A percentile compares a stretch with the other conserved stretches of the same genome.
Conservation (phyloP, 2,329 filamentous ascomycete species). For the Drechslerella coelobrocha region DNA sequence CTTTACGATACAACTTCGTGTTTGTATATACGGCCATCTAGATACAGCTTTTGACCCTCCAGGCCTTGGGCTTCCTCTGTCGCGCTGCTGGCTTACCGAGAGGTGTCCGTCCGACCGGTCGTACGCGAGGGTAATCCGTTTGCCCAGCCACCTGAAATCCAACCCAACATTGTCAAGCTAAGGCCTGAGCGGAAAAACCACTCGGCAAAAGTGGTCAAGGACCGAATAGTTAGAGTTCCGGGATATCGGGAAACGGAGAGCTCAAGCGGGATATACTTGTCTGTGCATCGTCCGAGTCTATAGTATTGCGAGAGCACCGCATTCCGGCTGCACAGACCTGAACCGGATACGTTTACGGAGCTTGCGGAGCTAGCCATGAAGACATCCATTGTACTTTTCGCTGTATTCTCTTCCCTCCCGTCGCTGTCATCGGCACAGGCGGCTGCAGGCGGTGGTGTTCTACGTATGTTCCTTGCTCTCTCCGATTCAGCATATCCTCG, state of each 20-base stretch:
- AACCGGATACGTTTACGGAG: background rate
- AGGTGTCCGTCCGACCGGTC: background rate
- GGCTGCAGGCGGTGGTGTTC: conserved; percentile 44
- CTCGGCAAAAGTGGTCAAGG: background rate
- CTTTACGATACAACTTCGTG: no score
- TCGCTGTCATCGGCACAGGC: conserved; percentile 36
- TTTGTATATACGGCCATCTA: conserved; percentile 1
- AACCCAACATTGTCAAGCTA: background rate
- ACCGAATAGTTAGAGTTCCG: no score
- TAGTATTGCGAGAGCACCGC: background rate
- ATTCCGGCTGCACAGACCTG: background rate
- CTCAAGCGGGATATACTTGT: background rate
- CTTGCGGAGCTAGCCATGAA: conserved; percentile 16
- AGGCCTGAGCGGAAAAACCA: background rate
- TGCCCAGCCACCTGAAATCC: background rate
- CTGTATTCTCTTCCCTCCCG: conserved; percentile 24
- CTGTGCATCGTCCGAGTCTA: background rate
- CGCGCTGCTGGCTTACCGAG: no score
- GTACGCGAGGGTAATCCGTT: background rate
- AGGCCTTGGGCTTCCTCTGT: no score
- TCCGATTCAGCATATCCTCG: no score
- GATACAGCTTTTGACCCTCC: background rate
- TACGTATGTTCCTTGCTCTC: conserved; percentile 19
- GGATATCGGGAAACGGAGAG: no score
- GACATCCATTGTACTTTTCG: conserved; percentile 10